A percentile compares a stretch with the other conserved stretches of the same genome.
Conservation (phyloP, 208 protist genomes). For the Leishmania guyanensis region DNA sequence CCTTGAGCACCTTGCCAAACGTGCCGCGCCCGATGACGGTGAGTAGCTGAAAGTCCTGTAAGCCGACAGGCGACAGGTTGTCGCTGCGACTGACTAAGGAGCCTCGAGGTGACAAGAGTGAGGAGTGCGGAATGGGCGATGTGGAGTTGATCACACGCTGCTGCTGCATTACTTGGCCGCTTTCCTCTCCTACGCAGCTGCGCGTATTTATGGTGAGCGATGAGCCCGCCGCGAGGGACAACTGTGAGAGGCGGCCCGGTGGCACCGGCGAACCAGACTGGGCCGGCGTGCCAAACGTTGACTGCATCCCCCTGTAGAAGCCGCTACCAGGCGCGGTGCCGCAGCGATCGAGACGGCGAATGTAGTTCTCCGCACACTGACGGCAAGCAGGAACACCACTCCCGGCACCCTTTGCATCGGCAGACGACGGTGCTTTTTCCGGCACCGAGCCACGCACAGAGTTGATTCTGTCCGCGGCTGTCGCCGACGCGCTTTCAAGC, state of each 20-base stretch:
- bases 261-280: neutral
- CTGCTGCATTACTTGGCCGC: slow-evolving; percentile 21
- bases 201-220: neutral
- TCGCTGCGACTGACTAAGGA: slow-evolving; percentile 7
- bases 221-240: neutral
- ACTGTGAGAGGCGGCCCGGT: neutral
- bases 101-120: neutral
- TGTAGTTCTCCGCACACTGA: slow-evolving; percentile 72
- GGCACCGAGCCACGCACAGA: neutral
- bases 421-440: neutral
- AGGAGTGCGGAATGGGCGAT: neutral
- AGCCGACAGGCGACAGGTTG: slow-evolving; percentile 32
- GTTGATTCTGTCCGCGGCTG: neutral
- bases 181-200: slow-evolving; percentile 23
- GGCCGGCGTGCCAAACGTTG: slow-evolving; percentile 6
- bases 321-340: slow-evolving; percentile 26
- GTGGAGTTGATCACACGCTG: slow-evolving; percentile 8
- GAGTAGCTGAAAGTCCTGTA: slow-evolving; percentile 89
- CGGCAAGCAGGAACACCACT: slow-evolving; percentile 40
- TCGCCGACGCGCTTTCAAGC: neutral
- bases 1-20: slow-evolving; percentile 96
- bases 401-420: slow-evolving; percentile 11
- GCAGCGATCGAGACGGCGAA: slow-evolving; percentile 41
- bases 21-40: slow-evolving; percentile 91
- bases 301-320: slow-evolving; percentile 34